phyloP scores from a whole-genome alignment of 345 rosid genomes.

The Rhodomyrtus tomentosa region DNA sequence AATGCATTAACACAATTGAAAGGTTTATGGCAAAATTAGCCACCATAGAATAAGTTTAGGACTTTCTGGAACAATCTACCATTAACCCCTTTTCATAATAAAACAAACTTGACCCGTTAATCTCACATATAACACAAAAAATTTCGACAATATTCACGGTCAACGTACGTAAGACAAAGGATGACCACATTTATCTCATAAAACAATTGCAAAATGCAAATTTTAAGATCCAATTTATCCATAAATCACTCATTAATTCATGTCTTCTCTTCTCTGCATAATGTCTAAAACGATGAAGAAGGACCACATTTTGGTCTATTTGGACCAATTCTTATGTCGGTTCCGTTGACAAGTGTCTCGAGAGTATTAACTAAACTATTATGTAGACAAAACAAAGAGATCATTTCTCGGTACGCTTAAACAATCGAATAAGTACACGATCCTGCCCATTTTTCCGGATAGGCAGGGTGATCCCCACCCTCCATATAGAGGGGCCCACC shows the following conservation, averaged over 20 bases:
- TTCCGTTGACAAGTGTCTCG: not conserved
- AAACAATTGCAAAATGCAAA: not conserved
- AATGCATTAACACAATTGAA: too few relatives aligned
- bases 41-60: too few relatives aligned
- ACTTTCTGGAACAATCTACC: not conserved
- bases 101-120: not conserved
- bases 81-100: not conserved
- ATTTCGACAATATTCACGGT: not conserved
- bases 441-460: too few relatives aligned
- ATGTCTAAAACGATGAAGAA: not conserved
- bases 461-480: too few relatives aligned
- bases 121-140: too few relatives aligned
- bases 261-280: not conserved
- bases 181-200: too few relatives aligned
- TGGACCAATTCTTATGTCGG: not conserved
- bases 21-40: too few relatives aligned
- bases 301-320: not conserved
- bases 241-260: not conserved
- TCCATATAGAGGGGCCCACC: too few relatives aligned
- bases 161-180: not conserved
- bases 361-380: not conserved
- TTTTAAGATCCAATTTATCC: not conserved
- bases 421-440: not conserved
- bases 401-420: not conserved
- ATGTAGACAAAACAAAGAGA: too few relatives aligned